phyloP scores from a whole-genome alignment of 2,329 filamentous ascomycete genomes.

The Microthyrium microscopicum region DNA sequence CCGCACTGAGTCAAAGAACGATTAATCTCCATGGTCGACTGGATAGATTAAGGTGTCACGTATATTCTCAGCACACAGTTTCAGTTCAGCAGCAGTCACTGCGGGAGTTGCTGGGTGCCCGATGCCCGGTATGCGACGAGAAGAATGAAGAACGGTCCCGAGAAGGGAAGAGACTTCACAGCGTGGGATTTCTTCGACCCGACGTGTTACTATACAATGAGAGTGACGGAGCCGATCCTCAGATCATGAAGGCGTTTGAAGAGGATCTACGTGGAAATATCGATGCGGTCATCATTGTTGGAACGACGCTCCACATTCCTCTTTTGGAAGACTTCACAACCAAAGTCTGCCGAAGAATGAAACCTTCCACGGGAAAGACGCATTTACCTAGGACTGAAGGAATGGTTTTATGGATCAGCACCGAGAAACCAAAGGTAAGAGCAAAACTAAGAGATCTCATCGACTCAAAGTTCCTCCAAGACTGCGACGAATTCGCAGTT shows the following conservation, averaged over 20 bases:
- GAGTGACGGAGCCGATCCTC: constrained; percentile 1
- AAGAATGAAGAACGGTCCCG: constrained; percentile 1
- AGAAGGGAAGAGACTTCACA: constrained; percentile 5
- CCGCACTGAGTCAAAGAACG: constrained; percentile 4
- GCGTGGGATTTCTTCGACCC: constrained; percentile 1
- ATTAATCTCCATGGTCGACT: constrained; percentile 4
- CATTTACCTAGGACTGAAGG: constrained; percentile 1
- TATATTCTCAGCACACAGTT: constrained; percentile 1
- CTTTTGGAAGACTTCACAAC: background rate
- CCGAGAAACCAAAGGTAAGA: constrained; percentile 1
- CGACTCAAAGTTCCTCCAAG: constrained; percentile 2
- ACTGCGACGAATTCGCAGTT: constrained; percentile 4
- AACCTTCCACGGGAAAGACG: background rate
- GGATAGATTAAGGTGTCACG: constrained; percentile 3
- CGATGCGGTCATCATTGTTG: constrained; percentile 7
- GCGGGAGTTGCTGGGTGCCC: background rate
- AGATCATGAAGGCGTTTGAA: constrained; percentile 1
- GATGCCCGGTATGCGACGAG: constrained; percentile 4
- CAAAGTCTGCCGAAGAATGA: constrained; percentile 5
- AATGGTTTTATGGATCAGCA: constrained; percentile 3
- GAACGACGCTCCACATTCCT: constrained; percentile 5
- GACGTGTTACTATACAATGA: constrained; percentile 5
- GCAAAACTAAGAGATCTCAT: constrained; percentile 1
- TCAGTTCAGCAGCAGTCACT: background rate
- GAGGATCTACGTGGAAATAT: constrained; percentile 1